Percentiles rank a stretch among this genome's conserved stretches.
Evolutionary conservation across 2,329 filamentous ascomycete genomes (phyloP).

Genomic region (Epicoccum nigrum): DNA sequence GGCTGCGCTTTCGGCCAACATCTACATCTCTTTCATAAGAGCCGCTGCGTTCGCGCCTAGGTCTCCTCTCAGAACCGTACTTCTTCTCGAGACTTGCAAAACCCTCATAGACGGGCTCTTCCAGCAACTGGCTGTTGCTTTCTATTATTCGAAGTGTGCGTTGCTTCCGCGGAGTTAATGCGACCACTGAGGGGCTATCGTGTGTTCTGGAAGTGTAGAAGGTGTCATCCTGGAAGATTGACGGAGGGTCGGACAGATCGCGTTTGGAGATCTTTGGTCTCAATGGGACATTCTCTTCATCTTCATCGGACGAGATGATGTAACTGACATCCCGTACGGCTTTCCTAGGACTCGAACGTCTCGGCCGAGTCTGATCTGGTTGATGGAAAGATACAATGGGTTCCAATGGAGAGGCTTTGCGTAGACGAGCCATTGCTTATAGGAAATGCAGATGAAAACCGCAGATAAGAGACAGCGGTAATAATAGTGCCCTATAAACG

Average conservation of each 20-base stretch:
- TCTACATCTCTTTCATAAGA: constrained; percentile 25
- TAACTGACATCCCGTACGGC: constrained; percentile 31
- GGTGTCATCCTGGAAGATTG: constrained; percentile 31
- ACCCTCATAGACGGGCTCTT: constrained; percentile 38
- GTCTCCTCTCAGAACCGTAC: constrained; percentile 23
- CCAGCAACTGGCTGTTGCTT: constrained; percentile 38
- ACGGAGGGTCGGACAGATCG: constrained; percentile 28
- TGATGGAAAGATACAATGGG: constrained; percentile 26
- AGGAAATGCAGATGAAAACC: neutral
- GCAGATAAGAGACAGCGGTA: neutral
- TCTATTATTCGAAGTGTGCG: constrained; percentile 41
- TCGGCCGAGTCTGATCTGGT: constrained; percentile 23
- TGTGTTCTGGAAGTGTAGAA: constrained; percentile 31
- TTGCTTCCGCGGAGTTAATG: constrained; percentile 38
- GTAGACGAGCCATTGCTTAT: constrained; percentile 43
- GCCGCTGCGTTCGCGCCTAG: constrained; percentile 20
- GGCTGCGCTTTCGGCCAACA: constrained; percentile 19
- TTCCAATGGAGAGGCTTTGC: constrained; percentile 39
- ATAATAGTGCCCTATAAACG: neutral
- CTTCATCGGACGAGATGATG: constrained; percentile 31
- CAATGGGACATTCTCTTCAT: constrained; percentile 31
- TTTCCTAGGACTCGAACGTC: constrained; percentile 39
- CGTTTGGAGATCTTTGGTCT: constrained; percentile 37
- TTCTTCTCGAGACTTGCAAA: constrained; percentile 38
- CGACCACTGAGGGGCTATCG: constrained; percentile 4